Base-by-base conservation (phyloP, 768 basidiomycete species). In the Suillus cothurnatus region DNA sequence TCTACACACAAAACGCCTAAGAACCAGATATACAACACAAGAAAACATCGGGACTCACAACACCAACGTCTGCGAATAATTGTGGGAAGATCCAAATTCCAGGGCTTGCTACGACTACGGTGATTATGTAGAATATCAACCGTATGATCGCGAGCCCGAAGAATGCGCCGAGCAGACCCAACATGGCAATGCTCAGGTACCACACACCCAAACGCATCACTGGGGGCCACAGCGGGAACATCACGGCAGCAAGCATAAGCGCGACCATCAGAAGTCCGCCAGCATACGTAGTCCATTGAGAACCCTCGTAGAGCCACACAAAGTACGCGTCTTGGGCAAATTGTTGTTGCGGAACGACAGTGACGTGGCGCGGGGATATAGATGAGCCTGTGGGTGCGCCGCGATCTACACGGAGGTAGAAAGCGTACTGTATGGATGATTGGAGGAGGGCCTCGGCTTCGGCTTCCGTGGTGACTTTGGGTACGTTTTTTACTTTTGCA, bases 31-130 rank as follows among this genome's bases (percentile, higher is more conserved):
- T 11, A 39, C 0, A 4, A 17, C 45, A 61, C 53, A 58, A 53
- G 57, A 67, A 47, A 63, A 31, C 19, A 23, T 28, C n/a, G 39
- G 3, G 41, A 89, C 97, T 78, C 75, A 99, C 97, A 73, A 99
- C 97, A 77, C 97, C 96, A 63, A 98, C 97, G 72, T 99, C 97
- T 17, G 97, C 97, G 69, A 99, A 99, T 38, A 99, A 81, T 74
- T 97, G 91, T 0, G 97, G 97, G 83, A 98, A 99, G 80, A 99
- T 91, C 97, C 97, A 99, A 57, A 99, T 97, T 50, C 96, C 97
- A 17, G 94, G 94, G 66, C 89, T 88, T 38, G 88, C 89, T 63
- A 87, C 87, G 72, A 99, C 78, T 69, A 96, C 75, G n/a, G 97
- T 96, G 72, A 95, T 87, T 77, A 96, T 85, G 79, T 95, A 99